Percentiles rank a stretch among this genome's conserved stretches.
Evolutionary conservation across 768 basidiomycete species (phyloP).

Genomic region (Hypsizygus marmoreus): DNA sequence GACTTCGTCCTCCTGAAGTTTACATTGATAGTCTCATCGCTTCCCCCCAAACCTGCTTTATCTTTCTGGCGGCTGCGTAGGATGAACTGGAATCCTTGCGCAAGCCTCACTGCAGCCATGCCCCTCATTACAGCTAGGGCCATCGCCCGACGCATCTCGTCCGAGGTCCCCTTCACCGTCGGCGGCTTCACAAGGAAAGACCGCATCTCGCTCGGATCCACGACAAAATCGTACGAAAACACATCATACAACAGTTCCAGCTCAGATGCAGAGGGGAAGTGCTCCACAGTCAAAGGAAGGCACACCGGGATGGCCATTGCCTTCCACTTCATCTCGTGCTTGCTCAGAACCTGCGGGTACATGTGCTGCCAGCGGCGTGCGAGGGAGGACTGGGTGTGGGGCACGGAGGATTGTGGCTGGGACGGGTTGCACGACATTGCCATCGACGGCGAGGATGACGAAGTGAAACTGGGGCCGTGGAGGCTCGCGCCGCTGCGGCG

Average conservation of each 20-base stretch:
- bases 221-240: slow-evolving; percentile 86
- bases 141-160: slow-evolving; percentile 68
- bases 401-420: slow-evolving; percentile 55
- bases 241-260: slow-evolving; percentile 78
- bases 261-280: slow-evolving; percentile 77
- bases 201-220: slow-evolving; percentile 80
- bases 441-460: slow-evolving; percentile 56
- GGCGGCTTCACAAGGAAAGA: slow-evolving; percentile 84
- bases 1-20: slow-evolving; percentile 60
- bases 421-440: slow-evolving; percentile 64
- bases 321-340: slow-evolving; percentile 92
- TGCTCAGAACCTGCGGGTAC: slow-evolving; percentile 69
- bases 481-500: slow-evolving; percentile 50
- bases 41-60: slow-evolving; percentile 30
- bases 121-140: slow-evolving; percentile 85
- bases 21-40: slow-evolving; percentile 32
- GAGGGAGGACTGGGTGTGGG: slow-evolving; percentile 69
- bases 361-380: slow-evolving; percentile 90
- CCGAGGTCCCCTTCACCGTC: slow-evolving; percentile 43
- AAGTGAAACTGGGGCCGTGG: slow-evolving; percentile 40
- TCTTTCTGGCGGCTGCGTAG: slow-evolving; percentile 45
- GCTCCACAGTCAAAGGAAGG: slow-evolving; percentile 88
- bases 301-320: slow-evolving; percentile 84
- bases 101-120: slow-evolving; percentile 89
- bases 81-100: slow-evolving; percentile 95